Percentiles rank a stretch among this genome's conserved stretches.
phyloP scores from a whole-genome alignment of 768 basidiomycete species.

The Naganishia randhawae region DNA sequence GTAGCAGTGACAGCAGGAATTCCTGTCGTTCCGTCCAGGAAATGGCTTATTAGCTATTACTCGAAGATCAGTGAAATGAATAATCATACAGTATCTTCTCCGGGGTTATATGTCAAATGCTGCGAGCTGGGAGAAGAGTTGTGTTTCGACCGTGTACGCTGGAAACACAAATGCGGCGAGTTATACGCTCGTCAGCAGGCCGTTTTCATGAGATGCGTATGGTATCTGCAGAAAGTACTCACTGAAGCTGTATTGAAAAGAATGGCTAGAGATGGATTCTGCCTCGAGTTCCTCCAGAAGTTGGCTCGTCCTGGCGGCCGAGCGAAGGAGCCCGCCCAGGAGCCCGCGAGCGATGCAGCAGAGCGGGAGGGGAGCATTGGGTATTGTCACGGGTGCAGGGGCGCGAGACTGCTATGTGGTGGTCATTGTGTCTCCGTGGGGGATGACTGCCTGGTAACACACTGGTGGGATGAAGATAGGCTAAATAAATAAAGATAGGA shows the following conservation, averaged over 20 bases:
- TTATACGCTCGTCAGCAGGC: not conserved
- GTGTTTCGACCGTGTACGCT: not conserved
- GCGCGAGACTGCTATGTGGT: not conserved
- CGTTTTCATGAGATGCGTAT: not conserved
- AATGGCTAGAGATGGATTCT: not conserved
- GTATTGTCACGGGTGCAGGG: not conserved
- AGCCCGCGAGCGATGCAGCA: conserved; percentile 1
- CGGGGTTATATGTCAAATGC: conserved; percentile 13
- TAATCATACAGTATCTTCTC: conserved; percentile 17
- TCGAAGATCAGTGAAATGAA: not conserved
- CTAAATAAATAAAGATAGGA: not conserved
- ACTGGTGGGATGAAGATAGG: not conserved
- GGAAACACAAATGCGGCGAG: not conserved
- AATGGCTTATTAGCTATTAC: not conserved
- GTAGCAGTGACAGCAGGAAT: conserved; percentile 90
- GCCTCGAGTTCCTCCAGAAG: not conserved
- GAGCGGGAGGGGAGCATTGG: conserved; percentile 17
- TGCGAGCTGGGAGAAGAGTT: conserved; percentile 1
- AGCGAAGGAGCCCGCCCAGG: too few species aligned
- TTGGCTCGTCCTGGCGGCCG: not conserved
- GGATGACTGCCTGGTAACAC: not conserved
- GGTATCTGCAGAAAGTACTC: not conserved
- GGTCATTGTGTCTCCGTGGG: not conserved
- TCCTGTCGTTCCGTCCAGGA: conserved; percentile 55
- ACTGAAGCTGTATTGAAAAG: not conserved